Percentiles rank a stretch among this genome's conserved stretches.
Conservation (phyloP, 2,329 filamentous ascomycete genomes). For the Hymenoscyphus albidus region DNA sequence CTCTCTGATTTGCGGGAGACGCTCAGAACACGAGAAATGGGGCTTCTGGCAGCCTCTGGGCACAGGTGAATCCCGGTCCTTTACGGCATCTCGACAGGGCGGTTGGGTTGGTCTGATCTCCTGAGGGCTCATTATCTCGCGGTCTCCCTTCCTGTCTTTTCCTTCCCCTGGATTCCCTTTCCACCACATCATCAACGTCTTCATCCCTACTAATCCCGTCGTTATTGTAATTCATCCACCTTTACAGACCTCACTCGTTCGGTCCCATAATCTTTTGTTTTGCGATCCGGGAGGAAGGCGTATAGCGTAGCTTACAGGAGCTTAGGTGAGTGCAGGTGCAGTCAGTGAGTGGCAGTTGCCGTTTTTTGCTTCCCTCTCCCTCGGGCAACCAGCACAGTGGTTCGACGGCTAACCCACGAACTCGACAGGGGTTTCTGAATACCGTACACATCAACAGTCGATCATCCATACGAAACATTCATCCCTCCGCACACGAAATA, state of each 20-base stretch:
- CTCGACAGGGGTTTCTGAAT: background rate
- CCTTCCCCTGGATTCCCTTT: too few relatives aligned
- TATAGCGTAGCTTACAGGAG: background rate
- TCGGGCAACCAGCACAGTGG: background rate
- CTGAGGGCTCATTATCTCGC: too few relatives aligned
- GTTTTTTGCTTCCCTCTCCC: background rate
- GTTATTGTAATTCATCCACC: background rate
- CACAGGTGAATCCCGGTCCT: too few relatives aligned
- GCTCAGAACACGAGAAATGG: too few relatives aligned
- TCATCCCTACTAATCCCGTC: background rate
- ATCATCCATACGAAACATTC: background rate
- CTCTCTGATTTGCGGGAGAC: too few relatives aligned
- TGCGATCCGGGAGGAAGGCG: too few relatives aligned
- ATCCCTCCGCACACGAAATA: constrained; percentile 1
- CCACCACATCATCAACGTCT: too few relatives aligned
- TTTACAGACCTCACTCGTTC: background rate
- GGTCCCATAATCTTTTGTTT: background rate
- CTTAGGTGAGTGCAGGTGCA: background rate
- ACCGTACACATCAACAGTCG: background rate
- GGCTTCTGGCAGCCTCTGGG: too few relatives aligned
- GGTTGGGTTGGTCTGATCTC: too few relatives aligned
- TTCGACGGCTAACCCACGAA: background rate
- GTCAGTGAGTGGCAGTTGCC: constrained; percentile 2
- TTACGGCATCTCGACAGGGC: too few relatives aligned
- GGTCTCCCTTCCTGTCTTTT: too few relatives aligned